phyloP scores from a whole-genome alignment of 306 rosid genomes.

The Betula pendula region DNA sequence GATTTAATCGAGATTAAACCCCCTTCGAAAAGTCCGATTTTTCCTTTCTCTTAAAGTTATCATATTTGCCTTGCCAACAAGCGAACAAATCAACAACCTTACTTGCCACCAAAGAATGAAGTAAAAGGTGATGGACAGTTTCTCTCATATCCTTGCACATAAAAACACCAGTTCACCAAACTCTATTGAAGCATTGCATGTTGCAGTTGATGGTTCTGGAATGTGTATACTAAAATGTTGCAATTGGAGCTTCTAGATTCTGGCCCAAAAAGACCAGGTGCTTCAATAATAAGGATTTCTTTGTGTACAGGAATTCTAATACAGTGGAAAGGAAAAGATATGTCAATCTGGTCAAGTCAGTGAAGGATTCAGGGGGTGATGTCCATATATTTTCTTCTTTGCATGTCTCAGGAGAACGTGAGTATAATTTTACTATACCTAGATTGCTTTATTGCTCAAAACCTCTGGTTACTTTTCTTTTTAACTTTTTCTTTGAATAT shows the following conservation, averaged over 20 bases:
- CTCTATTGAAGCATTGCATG: neutral
- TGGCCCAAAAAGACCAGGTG: too few relatives aligned
- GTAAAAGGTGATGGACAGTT: too few relatives aligned
- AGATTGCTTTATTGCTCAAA: neutral
- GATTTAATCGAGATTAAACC: too few relatives aligned
- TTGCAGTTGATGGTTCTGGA: neutral
- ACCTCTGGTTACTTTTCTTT: too few relatives aligned
- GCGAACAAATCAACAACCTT: too few relatives aligned
- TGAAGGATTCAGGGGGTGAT: conserved; percentile 79
- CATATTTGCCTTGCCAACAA: too few relatives aligned
- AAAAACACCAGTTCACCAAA: too few relatives aligned
- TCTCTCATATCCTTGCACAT: too few relatives aligned
- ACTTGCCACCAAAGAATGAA: too few relatives aligned
- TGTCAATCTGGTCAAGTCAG: conserved; percentile 79
- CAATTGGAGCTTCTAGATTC: neutral
- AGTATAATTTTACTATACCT: conserved; percentile 36
- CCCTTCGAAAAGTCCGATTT: too few relatives aligned
- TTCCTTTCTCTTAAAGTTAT: too few relatives aligned
- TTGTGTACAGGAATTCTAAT: conserved; percentile 72
- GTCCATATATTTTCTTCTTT: conserved; percentile 89
- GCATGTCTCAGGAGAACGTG: conserved; percentile 99
- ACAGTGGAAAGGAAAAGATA: conserved; percentile 56
- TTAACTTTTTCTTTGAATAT: neutral
- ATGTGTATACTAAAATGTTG: neutral
- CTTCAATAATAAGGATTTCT: conserved; percentile 6